These are phyloP conservation scores for Babesia ovata DNA, from an alignment of 169 alveolate genomes.

Conservation along the genomic window DNA sequence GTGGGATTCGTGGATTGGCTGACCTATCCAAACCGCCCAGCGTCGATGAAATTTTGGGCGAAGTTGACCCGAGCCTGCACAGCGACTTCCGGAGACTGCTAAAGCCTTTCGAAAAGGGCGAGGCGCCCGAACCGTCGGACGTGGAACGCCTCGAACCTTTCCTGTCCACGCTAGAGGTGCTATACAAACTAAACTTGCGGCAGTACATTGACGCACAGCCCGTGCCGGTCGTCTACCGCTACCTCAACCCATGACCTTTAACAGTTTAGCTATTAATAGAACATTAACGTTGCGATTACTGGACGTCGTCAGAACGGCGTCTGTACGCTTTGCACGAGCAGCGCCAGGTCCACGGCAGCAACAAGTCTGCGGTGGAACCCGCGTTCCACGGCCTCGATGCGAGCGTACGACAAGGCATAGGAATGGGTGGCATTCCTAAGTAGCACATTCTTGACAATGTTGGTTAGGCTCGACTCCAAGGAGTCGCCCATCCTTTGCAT, in stretches of 20 bases:
- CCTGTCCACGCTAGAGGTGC: constrained; percentile 39
- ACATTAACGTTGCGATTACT: background rate
- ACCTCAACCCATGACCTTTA: constrained; percentile 30
- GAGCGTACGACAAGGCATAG: background rate
- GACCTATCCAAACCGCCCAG: constrained; percentile 11
- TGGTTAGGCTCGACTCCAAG: constrained; percentile 8
- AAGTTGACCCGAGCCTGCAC: constrained; percentile 3
- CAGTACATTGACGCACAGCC: constrained; percentile 66
- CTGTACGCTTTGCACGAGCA: background rate
- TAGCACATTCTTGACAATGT: constrained; percentile 15
- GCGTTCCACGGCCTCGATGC: constrained; percentile 1
- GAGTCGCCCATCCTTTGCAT: constrained; percentile 4
- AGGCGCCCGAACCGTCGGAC: constrained; percentile 1
- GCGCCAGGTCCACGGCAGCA: constrained; percentile 14
- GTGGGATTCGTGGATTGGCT: constrained; percentile 38
- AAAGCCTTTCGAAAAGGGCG: background rate
- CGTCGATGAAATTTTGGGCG: constrained; percentile 14
- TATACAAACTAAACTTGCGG: constrained; percentile 55
- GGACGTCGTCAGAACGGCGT: background rate
- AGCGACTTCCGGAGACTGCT: constrained; percentile 25
- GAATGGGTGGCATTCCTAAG: background rate
- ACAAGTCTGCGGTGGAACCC: constrained; percentile 16
- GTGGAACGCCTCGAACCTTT: constrained; percentile 42
- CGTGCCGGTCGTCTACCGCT: constrained; percentile 47
- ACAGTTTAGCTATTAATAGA: background rate